Evolutionary conservation across 495 filamentous ascomycete genomes (phyloP), one percentile per base, ranked within the genome.

Genomic region (Neurospora cerealis): DNA sequence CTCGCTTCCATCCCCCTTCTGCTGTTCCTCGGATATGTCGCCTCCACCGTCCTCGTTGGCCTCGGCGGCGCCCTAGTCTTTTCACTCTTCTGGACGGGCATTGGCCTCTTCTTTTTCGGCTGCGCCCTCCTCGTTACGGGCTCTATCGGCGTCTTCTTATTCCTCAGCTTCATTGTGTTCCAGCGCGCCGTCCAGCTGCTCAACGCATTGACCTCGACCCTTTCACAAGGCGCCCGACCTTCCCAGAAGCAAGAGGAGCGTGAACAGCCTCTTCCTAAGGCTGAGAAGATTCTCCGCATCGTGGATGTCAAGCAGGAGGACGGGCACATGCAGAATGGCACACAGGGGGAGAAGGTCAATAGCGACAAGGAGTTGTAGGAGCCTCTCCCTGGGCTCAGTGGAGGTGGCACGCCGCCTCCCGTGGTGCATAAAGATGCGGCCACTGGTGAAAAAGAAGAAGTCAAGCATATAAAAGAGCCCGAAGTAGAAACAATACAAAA

Each of bases 21-120:
- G 39, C 80, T 93, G 54, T 93, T 93, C 84, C 36, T 86, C 71
- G 77, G 86, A 75, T 91, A 92, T 83, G 80, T 83, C 74, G 74
- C 87, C 44, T 85, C 85, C 73, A 83, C 88, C 66, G 77, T 89
- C 78, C 74, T 87, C 77, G 85, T 91, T 80, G 84, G 87, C 36
- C 71, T 89, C 44, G 74, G 88, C 75, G 84, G 82, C 48, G 87
- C 87, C 60, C 71, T 93, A 8, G 71, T 90, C 74, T 90, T 92
- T 82, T 86, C 86, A 9, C 83, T 89, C 70, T 88, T 90, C 80
- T 89, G 87, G 83, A 84, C 87, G 72, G 87, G 89, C 70, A 74
- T 91, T 69, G 90, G 88, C n/a, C 82, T 90, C 34, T 76, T 91
- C 70, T 75, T 93, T 70, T 83, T 93, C 60, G 81, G 91, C 6